Evolutionary conservation across 306 rosid genomes (phyloP).

Genomic region (Corylus americana): DNA sequence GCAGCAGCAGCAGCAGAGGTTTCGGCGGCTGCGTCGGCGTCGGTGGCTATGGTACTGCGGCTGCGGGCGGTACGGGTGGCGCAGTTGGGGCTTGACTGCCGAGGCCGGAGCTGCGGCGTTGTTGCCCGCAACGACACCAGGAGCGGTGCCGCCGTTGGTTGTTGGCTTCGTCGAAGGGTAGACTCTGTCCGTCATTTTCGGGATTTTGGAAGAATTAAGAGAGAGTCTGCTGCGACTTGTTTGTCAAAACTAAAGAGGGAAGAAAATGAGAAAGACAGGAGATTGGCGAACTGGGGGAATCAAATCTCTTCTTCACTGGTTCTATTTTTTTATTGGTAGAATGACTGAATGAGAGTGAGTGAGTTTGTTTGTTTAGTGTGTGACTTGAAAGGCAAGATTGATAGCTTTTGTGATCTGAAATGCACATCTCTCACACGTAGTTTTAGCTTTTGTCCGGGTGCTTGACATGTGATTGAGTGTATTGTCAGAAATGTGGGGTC

Average conservation of each 20-base stretch:
- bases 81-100: slow-evolving; percentile 50
- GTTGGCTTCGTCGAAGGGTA: slow-evolving; percentile 59
- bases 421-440: not conserved
- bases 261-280: slow-evolving; percentile 20
- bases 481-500: slow-evolving; percentile 38
- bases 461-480: slow-evolving; percentile 54
- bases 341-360: too few species aligned
- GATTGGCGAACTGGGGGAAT: too few species aligned
- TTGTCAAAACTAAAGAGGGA: slow-evolving; percentile 25
- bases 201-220: not conserved
- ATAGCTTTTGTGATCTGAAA: not conserved
- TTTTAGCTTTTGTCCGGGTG: not conserved
- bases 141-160: slow-evolving; percentile 27
- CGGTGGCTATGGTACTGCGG: slow-evolving; percentile 55
- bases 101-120: slow-evolving; percentile 33
- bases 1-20: slow-evolving; percentile 87
- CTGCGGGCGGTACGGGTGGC: slow-evolving; percentile 71
- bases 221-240: not conserved
- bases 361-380: not conserved
- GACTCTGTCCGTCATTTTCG: slow-evolving; percentile 59
- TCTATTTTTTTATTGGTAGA: too few species aligned
- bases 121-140: slow-evolving; percentile 32
- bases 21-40: slow-evolving; percentile 61
- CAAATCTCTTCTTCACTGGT: too few species aligned
- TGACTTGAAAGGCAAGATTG: slow-evolving; percentile 32